Conservation (phyloP, 1,284 basidiomycete genomes). For the Pseudozyma flocculosa region DNA sequence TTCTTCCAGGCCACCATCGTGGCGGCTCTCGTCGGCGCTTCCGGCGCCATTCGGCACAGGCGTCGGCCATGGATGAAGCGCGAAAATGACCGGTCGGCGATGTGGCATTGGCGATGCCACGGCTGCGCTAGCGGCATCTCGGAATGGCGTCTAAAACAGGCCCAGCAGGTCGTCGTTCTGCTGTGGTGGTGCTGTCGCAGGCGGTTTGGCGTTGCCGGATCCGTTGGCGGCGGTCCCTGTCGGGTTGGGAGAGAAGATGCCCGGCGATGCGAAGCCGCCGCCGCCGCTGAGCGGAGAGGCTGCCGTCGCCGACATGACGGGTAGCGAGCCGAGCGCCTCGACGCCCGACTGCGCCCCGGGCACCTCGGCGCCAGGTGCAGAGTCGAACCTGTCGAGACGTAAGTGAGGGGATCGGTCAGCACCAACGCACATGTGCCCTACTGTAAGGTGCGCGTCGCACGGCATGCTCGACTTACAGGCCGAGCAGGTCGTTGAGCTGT, state of each 20-base stretch:
- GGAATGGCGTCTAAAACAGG: too few species aligned
- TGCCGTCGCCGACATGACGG: background rate
- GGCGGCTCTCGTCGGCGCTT: too few species aligned
- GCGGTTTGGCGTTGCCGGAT: constrained; percentile 1
- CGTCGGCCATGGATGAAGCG: too few species aligned
- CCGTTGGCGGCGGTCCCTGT: background rate
- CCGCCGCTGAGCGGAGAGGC: constrained; percentile 2
- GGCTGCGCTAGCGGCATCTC: too few species aligned
- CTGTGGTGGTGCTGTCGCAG: constrained; percentile 6
- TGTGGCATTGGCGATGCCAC: too few species aligned
- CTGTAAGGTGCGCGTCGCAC: too few species aligned
- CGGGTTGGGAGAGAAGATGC: constrained; percentile 1
- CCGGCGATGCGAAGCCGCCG: constrained; percentile 9
- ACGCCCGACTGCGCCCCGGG: constrained; percentile 41
- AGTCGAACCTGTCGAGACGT: constrained; percentile 26
- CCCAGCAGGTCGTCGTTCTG: constrained; percentile 33
- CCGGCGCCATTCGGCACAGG: too few species aligned
- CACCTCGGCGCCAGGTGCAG: constrained; percentile 39
- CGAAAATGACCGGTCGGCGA: too few species aligned
- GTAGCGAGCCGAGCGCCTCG: constrained; percentile 36
- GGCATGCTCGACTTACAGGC: constrained; percentile 30
- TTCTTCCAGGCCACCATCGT: too few species aligned
- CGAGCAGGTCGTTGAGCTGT: constrained; percentile 47
- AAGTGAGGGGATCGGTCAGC: background rate
- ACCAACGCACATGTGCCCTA: background rate